Base-by-base conservation (phyloP, 495 filamentous ascomycete genomes). In the Trichoderma parareesei region DNA sequence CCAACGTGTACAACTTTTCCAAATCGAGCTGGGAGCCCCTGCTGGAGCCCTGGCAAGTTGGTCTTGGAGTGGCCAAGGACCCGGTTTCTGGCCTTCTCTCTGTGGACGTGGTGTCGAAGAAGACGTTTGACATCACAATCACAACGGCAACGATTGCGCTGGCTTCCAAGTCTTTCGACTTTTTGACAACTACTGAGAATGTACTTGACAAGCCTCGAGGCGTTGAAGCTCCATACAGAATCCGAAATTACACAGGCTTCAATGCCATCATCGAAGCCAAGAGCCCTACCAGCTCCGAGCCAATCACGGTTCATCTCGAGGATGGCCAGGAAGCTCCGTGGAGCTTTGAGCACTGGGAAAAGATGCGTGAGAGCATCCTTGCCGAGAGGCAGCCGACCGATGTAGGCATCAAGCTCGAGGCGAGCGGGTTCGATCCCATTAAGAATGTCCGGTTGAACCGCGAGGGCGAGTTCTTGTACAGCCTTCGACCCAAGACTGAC, bases 1-100 rank as follows among this genome's bases (percentile, higher is more conserved):
- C 95, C 69, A 98, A 98, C 72, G 87, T 98, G 62, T 98, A 95
- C 80, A 98, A 98, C 74, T 98, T 98, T 75, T 93, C 94, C 27
- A 98, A 98, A 74, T 98, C 95, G 1, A 90, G 92, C 9, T 98
- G 94, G 94, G 94, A 98, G 74, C 94, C 94, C 9, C 78, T 98
- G 41, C 88, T 98, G 37, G 94, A 98, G 73, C 94, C 95, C 41
- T 98, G 94, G 94, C 87, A 94, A 66, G 78, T 98, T 27, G 93
- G 93, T 38, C 87, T 98, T 69, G 91, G 94, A 63, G 83, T 98
- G 77, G 88, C 91, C 11, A 91, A 87, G 70, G 88, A 93, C 55
- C 78, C 85, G 57, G 83, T 85, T 66, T 89, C 87, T 1, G 90
- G 95, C 53, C 80, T 85, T 57, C 78, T 97, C 66, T 89, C 90